Conservation (phyloP, 768 basidiomycete species). For the Serendipita indica region DNA sequence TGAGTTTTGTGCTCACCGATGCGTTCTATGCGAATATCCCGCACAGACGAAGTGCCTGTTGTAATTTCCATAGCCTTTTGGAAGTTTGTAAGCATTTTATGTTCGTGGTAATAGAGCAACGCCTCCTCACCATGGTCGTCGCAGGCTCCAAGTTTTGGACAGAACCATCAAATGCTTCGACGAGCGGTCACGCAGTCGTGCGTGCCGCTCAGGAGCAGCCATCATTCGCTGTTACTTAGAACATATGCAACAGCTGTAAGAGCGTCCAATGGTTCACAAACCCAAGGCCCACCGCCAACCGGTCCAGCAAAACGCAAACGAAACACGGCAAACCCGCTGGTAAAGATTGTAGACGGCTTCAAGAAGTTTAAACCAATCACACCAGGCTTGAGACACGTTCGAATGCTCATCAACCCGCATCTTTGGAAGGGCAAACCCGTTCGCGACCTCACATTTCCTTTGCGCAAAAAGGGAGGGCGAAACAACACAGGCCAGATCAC, state of each 20-base stretch:
- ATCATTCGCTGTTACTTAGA: background rate
- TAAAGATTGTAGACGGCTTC: slow-evolving; percentile 32
- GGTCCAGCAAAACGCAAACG: background rate
- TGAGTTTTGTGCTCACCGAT: slow-evolving; percentile 38
- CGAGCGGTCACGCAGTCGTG: background rate
- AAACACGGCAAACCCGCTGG: background rate
- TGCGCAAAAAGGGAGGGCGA: slow-evolving; percentile 75
- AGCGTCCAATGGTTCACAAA: background rate
- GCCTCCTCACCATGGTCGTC: background rate
- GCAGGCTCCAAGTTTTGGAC: background rate
- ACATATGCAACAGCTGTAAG: slow-evolving; percentile 3
- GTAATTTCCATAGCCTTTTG: slow-evolving; percentile 33
- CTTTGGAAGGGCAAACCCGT: slow-evolving; percentile 77
- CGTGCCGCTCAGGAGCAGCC: background rate
- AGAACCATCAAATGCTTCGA: background rate
- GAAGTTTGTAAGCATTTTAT: background rate
- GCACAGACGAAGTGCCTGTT: slow-evolving; percentile 61
- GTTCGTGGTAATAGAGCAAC: no score
- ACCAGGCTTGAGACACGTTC: slow-evolving; percentile 74
- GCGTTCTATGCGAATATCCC: slow-evolving; percentile 85
- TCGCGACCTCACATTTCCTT: slow-evolving; percentile 62
- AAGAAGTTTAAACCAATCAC: slow-evolving; percentile 86
- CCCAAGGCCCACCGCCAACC: background rate
- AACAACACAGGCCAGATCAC: slow-evolving; percentile 75
- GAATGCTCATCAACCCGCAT: slow-evolving; percentile 67